Evolutionary conservation across 2,329 filamentous ascomycete species (phyloP).

Genomic region (Coniochaeta sp.): DNA sequence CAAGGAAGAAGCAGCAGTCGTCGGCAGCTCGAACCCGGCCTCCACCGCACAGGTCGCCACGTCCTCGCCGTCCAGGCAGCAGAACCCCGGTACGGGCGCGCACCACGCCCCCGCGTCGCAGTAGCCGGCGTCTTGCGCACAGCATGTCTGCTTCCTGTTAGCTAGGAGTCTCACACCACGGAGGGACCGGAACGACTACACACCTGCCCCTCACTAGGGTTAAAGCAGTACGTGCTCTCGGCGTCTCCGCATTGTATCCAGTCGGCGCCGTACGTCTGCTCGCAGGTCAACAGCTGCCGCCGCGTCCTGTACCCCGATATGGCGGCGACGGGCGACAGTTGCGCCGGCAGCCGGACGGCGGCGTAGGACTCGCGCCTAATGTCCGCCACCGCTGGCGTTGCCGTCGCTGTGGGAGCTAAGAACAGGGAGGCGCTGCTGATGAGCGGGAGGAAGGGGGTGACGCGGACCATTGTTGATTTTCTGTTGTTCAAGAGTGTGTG

Average conservation of each 20-base stretch:
- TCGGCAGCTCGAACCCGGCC: constrained; percentile 25
- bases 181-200: constrained; percentile 6
- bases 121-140: constrained; percentile 24
- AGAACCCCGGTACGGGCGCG: constrained; percentile 29
- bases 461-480: background rate
- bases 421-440: background rate
- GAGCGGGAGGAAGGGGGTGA: background rate
- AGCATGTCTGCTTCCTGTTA: constrained; percentile 31
- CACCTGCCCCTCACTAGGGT: constrained; percentile 25
- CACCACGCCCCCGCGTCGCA: constrained; percentile 27
- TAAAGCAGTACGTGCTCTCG: constrained; percentile 25
- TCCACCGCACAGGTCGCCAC: constrained; percentile 24
- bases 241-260: constrained; percentile 22
- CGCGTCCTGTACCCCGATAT: constrained; percentile 4
- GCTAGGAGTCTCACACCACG: too few species aligned
- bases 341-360: constrained; percentile 3
- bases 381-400: too few species aligned
- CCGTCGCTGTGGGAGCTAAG: background rate
- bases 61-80: constrained; percentile 28
- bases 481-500: background rate
- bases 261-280: constrained; percentile 24
- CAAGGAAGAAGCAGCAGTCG: background rate
- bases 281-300: constrained; percentile 22
- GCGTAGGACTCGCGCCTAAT: background rate
- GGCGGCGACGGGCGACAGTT: background rate